Evolutionary conservation across 331 rosid species (phyloP).

Genomic region (Spiraea crenata): DNA sequence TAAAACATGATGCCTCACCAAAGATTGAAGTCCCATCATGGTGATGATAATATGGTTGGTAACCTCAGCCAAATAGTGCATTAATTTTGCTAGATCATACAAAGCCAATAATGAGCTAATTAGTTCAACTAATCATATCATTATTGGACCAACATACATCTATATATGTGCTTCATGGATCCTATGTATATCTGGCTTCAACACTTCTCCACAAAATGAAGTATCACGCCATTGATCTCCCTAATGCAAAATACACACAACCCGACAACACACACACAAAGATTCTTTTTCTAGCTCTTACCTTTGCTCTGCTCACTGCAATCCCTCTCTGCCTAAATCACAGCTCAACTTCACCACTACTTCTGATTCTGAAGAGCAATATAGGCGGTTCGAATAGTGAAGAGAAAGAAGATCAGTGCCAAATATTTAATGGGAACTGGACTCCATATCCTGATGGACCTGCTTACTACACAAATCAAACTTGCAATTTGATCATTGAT

Average conservation of each 20-base stretch:
- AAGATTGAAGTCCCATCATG: slow-evolving; percentile 9
- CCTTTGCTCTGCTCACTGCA: slow-evolving; percentile 46
- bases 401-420: slow-evolving; percentile 38
- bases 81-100: slow-evolving; percentile 8
- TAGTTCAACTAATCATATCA: slow-evolving; percentile 4
- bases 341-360: slow-evolving; percentile 34
- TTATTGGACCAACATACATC: slow-evolving; percentile 5
- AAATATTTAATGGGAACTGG: slow-evolving; percentile 73
- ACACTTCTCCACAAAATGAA: slow-evolving; percentile 49
- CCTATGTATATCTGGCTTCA: slow-evolving; percentile 24
- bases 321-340: slow-evolving; percentile 51
- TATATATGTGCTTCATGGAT: slow-evolving; percentile 20
- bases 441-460: slow-evolving; percentile 48
- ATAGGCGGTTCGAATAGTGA: slow-evolving; percentile 17
- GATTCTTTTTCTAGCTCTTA: slow-evolving; percentile 42
- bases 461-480: slow-evolving; percentile 53
- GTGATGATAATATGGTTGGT: slow-evolving; percentile 31
- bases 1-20: slow-evolving; percentile 31
- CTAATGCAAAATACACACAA: slow-evolving; percentile 43
- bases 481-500: slow-evolving; percentile 58
- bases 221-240: slow-evolving; percentile 36
- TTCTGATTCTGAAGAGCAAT: slow-evolving; percentile 23
- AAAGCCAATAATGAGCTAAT: not conserved
- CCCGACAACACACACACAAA: slow-evolving; percentile 33
- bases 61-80: slow-evolving; percentile 12